These are phyloP conservation scores for Globisporangium perplexum DNA, from an alignment of 352 stramenopile species.

Conservation along the genomic window DNA sequence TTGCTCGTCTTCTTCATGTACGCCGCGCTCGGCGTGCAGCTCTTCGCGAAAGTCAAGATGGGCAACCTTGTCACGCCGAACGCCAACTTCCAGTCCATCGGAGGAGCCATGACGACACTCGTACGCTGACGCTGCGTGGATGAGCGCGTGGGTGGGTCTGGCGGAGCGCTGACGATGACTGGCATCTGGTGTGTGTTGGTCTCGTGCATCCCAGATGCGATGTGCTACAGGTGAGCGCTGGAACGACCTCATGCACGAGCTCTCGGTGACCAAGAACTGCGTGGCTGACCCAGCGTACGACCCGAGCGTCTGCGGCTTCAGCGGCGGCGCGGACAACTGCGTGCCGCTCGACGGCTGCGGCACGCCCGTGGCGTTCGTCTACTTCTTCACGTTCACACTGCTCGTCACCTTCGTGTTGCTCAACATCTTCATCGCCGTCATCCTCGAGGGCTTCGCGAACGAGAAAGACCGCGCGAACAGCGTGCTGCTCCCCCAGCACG, in stretches of 20 bases:
- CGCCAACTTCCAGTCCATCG: conserved; percentile 81
- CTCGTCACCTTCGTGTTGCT: conserved; percentile 79
- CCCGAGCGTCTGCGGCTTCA: conserved; percentile 39
- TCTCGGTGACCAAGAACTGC: conserved; percentile 29
- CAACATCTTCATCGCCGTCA: conserved; percentile 87
- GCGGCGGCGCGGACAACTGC: conserved; percentile 22
- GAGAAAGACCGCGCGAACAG: conserved; percentile 57
- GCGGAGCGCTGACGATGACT: too few species aligned
- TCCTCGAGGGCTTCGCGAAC: conserved; percentile 79
- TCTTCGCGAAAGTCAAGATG: conserved; percentile 71
- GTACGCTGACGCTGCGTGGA: conserved; percentile 19
- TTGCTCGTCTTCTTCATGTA: conserved; percentile 88
- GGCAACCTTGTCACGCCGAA: conserved; percentile 50
- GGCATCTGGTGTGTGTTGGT: too few species aligned
- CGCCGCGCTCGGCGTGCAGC: conserved; percentile 74
- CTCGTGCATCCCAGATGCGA: conserved; percentile 32
- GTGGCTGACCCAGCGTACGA: conserved; percentile 26
- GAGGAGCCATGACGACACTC: conserved; percentile 67
- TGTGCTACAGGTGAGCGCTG: conserved; percentile 87
- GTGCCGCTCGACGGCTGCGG: conserved; percentile 52
- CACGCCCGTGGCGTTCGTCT: conserved; percentile 32
- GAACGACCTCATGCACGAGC: conserved; percentile 83
- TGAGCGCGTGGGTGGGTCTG: too few species aligned
- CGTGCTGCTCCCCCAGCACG: conserved; percentile 33
- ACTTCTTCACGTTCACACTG: conserved; percentile 79